phyloP scores from a whole-genome alignment of 2,329 filamentous ascomycete genomes.

The Paracamarosporium sp. region DNA sequence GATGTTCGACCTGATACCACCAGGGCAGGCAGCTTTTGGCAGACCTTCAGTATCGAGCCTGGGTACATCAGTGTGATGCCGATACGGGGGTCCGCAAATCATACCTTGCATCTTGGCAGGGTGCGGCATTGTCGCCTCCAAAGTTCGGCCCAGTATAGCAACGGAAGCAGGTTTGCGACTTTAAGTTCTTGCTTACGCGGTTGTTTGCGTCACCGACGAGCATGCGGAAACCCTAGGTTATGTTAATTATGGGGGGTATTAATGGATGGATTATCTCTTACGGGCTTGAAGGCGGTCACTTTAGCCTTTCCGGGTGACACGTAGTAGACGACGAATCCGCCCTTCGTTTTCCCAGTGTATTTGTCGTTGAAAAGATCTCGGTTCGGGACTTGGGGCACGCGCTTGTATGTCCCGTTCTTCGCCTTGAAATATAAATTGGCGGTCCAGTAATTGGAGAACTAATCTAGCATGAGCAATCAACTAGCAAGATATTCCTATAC shows the following conservation, averaged over 20 bases:
- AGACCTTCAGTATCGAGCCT: conserved; percentile 22
- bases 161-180: conserved; percentile 53
- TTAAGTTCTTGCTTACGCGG: conserved; percentile 21
- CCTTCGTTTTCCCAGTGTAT: conserved; percentile 40
- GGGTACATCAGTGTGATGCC: not conserved
- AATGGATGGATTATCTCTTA: not conserved
- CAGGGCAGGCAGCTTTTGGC: conserved; percentile 18
- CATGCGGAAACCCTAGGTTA: conserved; percentile 31
- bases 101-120: conserved; percentile 22
- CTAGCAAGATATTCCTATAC: not conserved
- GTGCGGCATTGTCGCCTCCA: conserved; percentile 50
- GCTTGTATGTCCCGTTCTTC: conserved; percentile 47
- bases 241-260: not conserved
- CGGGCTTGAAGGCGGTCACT: conserved; percentile 52
- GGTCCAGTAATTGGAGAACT: conserved; percentile 42
- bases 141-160: conserved; percentile 54
- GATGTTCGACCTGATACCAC: conserved; percentile 30
- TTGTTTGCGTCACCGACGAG: conserved; percentile 48
- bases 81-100: not conserved
- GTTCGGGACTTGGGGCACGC: conserved; percentile 42
- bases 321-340: conserved; percentile 57
- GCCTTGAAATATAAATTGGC: conserved; percentile 38
- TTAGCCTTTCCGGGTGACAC: conserved; percentile 49
- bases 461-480: not conserved
- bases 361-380: conserved; percentile 44